Evolutionary conservation across 1,139 yeast species (phyloP), one percentile per base, ranked within the genome.

Genomic region (Pneumocystis canis): DNA sequence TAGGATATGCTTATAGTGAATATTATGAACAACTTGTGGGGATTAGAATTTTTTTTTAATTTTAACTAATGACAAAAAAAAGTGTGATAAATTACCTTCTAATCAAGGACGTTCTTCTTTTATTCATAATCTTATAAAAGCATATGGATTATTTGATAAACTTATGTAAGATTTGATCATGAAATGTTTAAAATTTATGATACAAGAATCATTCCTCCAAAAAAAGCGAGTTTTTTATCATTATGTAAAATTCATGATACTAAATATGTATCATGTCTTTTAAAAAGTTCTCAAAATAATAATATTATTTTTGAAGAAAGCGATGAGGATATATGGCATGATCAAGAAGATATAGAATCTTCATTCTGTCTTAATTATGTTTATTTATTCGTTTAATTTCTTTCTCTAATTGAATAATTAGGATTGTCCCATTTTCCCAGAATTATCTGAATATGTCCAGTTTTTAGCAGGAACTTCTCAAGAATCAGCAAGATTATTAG

Each of bases 391-490:
- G 75, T 75, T 0, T 73, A 84, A 5, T 71, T 73, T 80, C 16
- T 20, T 47, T 47, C 25, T 25, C 16, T 47, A 25, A 47, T 57
- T 30, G 28, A 30, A 18, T 18, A 16, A 39, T 28, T 35, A 81
- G 67, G 95, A 87, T 70, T 86, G 92, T 70, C 85, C 85, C 1
- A 70, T 80, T 1, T 86, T 87, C 68, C 80, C 83, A 0, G 76
- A 74, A 9, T 71, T 87, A 71, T 74, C 75, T 1, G 75, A 77
- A 65, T 85, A 86, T 67, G 79, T 82, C 6, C 71, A 71, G 39
- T 71, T 76, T 0, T 74, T 80, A 0, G 82, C 86, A 0, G 88
- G 88, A 0, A 80, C 87, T 2, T 68, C 85, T 14, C 71, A 78
- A 18, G 76, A 84, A 32, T 83, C 83, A 0, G 74, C 73, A 18